phyloP scores from a whole-genome alignment of 2,329 filamentous ascomycete species.

The Aurifilum marmelostoma region DNA sequence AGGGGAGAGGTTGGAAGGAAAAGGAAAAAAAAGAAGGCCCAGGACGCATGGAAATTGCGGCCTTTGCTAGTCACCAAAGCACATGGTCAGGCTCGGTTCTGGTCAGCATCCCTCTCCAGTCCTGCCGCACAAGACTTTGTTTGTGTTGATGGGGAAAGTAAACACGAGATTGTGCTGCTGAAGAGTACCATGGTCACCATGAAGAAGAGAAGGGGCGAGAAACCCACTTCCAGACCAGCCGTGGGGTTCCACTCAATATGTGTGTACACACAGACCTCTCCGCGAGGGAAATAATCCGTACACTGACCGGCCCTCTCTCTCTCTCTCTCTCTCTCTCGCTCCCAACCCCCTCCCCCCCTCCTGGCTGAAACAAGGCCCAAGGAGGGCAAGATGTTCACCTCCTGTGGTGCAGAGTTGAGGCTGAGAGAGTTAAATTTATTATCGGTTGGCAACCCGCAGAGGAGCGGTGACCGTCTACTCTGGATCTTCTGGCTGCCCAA shows the following conservation, averaged over 20 bases:
- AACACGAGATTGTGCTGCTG: neutral
- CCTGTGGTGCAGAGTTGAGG: constrained; percentile 9
- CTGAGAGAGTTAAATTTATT: no score
- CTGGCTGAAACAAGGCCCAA: constrained; percentile 1
- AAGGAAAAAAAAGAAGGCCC: no score
- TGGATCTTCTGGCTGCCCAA: neutral
- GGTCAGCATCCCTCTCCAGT: neutral
- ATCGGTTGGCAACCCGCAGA: no score
- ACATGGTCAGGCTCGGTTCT: no score
- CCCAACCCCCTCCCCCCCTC: no score
- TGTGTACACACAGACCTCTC: constrained; percentile 8
- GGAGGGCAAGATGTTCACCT: neutral
- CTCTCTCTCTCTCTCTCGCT: neutral
- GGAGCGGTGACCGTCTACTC: no score
- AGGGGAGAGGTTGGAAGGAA: no score
- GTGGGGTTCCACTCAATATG: neutral
- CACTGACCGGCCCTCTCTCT: neutral
- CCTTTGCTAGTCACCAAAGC: neutral
- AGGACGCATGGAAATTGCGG: neutral
- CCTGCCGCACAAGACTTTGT: neutral
- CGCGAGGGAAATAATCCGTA: neutral
- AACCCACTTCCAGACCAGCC: neutral
- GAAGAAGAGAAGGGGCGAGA: neutral
- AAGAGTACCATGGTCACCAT: neutral
- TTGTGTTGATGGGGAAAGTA: neutral